Evolutionary conservation across 2,329 filamentous ascomycete genomes (phyloP), one percentile per base, ranked within the genome.

Genomic region (Alternaria sp.): DNA sequence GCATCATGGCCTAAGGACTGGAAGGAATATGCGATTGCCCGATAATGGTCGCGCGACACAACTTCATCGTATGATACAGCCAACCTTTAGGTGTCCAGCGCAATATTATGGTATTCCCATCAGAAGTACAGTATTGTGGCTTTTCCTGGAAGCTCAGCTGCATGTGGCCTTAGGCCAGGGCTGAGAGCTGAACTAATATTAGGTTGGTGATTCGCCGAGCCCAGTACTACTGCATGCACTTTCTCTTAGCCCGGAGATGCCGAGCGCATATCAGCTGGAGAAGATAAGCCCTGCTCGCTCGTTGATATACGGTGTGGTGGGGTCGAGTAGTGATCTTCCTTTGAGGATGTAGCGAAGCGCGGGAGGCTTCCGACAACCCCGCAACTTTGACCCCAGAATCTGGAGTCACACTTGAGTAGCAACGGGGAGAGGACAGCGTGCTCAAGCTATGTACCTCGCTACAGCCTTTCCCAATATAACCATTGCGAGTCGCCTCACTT

Each of bases 111-210:
- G 24, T 32, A 41, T 9, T 52, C 34, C 55, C 44, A 36, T 20
- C 51, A 55, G 41, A 62, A 49, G 43, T 24, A 5, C 16, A 30
- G 38, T n/a, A 7, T 20, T 56, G 32, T 53, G 32, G 22, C 44
- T 49, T 57, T 47, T 24, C 46, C 51, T 22, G 53, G 11, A 24
- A 26, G 51, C 51, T 69, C 55, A 62, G 59, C 56, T 58, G 24
- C 24, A 26, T 26, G 24, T 26, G 61, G 32, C 44, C 46, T 36
- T 38, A 30, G 44, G 39, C 22, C 11, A 61, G 43, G 61, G 65
- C 59, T 64, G 59, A 63, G 59, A 62, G 56, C 63, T 59, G 63
- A 62, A 59, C 62, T 66, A 36, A 69, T 47, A 65, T 60, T 56
- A 57, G 38, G 51, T 49, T 46, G 49, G 36, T 62, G 58, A 65